Percentiles rank a stretch among this genome's conserved stretches.
phyloP scores from a whole-genome alignment of 139 green algal genomes.

The Mesotaenium endlicherianum region DNA sequence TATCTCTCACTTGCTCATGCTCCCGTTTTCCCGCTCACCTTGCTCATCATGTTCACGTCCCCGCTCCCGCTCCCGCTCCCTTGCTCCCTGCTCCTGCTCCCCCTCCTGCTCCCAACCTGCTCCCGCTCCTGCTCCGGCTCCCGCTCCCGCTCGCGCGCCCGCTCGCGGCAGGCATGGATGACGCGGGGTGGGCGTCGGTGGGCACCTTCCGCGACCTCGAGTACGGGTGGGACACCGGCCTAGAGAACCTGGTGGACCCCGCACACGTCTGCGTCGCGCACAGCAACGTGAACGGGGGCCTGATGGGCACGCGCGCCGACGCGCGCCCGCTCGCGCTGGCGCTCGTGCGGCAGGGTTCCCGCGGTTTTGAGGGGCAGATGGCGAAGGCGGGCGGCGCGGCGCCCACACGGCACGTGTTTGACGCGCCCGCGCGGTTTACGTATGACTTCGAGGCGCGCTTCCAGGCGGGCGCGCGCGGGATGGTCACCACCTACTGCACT shows the following conservation, averaged over 20 bases:
- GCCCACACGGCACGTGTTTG: background rate
- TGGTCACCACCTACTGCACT: background rate
- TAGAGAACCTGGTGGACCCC: conserved; percentile 60
- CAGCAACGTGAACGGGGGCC: conserved; percentile 4
- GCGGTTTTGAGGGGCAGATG: background rate
- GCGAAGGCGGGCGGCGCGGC: background rate
- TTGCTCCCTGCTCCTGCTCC: no score
- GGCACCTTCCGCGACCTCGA: conserved; percentile 28
- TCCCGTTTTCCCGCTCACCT: no score
- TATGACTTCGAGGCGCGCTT: background rate
- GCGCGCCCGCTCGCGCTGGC: background rate
- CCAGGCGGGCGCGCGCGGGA: background rate
- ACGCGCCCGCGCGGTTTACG: background rate
- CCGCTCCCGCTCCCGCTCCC: no score
- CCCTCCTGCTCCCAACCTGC: no score
- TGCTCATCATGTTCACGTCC: no score
- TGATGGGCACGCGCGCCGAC: background rate
- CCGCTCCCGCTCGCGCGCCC: background rate
- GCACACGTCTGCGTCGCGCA: conserved; percentile 41
- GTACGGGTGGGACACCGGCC: conserved; percentile 54
- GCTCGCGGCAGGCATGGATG: background rate
- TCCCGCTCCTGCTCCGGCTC: no score
- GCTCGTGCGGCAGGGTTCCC: background rate
- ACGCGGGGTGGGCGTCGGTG: background rate
- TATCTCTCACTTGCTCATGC: no score